Evolutionary conservation across 257 asterid species (phyloP).

Genomic region (Scutellaria minor): DNA sequence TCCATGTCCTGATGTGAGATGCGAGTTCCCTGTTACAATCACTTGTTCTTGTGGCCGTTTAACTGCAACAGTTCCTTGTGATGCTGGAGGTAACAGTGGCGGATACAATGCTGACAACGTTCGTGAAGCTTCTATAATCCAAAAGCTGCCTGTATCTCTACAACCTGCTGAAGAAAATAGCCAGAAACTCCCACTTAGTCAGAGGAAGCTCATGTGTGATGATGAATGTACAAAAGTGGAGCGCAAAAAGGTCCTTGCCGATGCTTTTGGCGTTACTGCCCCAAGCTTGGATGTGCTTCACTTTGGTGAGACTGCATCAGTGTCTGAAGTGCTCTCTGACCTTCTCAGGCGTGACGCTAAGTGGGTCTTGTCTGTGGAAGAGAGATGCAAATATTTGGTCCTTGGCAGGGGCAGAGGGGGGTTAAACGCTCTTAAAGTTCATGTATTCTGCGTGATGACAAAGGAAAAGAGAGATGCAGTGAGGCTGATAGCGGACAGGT

Average conservation of each 20-base stretch:
- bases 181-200: constrained; percentile 78
- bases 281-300: constrained; percentile 82
- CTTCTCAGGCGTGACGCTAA: constrained; percentile 94
- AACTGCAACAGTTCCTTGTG: constrained; percentile 84
- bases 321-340: constrained; percentile 85
- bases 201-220: constrained; percentile 88
- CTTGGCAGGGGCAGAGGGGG: constrained; percentile 85
- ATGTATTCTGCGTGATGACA: constrained; percentile 82
- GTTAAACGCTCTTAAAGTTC: constrained; percentile 73
- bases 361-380: constrained; percentile 90
- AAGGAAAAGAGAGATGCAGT: constrained; percentile 91
- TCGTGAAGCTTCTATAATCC: constrained; percentile 72
- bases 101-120: constrained; percentile 55
- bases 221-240: constrained; percentile 87
- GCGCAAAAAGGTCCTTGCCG: constrained; percentile 89
- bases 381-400: constrained; percentile 82
- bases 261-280: constrained; percentile 75
- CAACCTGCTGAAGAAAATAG: constrained; percentile 72
- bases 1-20: constrained; percentile 82
- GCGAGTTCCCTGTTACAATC: constrained; percentile 84
- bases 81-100: constrained; percentile 66
- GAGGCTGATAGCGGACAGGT: constrained; percentile 87
- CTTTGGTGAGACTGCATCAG: constrained; percentile 77
- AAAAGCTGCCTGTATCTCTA: constrained; percentile 71
- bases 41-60: constrained; percentile 88